Evolutionary conservation across 176 grass and related monocot genomes (phyloP), one percentile per base, ranked within the genome.

Genomic region (Cenchrus fungigraminus): DNA sequence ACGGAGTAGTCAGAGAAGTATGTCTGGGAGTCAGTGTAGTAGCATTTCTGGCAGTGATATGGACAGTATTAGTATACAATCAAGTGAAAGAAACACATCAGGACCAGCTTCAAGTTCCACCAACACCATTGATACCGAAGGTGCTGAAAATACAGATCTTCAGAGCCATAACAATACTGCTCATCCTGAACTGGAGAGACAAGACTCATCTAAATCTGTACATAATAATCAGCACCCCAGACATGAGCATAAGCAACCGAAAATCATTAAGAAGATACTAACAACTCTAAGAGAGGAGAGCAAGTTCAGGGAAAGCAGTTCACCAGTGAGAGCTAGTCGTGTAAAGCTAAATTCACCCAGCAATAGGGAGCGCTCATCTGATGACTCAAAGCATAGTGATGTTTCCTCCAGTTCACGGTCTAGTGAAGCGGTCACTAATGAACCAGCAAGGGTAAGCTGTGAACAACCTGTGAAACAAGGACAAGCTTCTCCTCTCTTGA

Each of bases 11-110:
- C 89, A 87, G 70, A 93, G 25, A 66, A 96, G 88, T 83, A 97
- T 99, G 92, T 97, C 90, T 65, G 88, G 90, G 57, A 99, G 92
- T 78, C 94, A 94, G 80, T 91, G 74, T 61, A 92, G 94, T 70
- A 99, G 90, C 77, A 80, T 94, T 79, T 99, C 88, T 73, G 88
- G 94, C 55, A 97, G 90, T 78, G 91, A 99, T 83, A 80, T 89
- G 79, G 97, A 99, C 40, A 94, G 91, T 80, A 86, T 94, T 29
- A 94, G 93, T 83, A 83, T 94, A 80, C 89, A 96, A 47, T 95
- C 91, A 82, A 89, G 71, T 50, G 88, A 94, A 81, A 90, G 79
- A 65, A 96, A 88, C 55, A 79, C 76, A 55, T 89, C 79, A 66
- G 86, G 87, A 59, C n/a, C 54, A 87, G 55, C 79, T 55, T 68